phyloP scores from a whole-genome alignment of 2,329 filamentous ascomycete genomes.

The Colletotrichum tanaceti region DNA sequence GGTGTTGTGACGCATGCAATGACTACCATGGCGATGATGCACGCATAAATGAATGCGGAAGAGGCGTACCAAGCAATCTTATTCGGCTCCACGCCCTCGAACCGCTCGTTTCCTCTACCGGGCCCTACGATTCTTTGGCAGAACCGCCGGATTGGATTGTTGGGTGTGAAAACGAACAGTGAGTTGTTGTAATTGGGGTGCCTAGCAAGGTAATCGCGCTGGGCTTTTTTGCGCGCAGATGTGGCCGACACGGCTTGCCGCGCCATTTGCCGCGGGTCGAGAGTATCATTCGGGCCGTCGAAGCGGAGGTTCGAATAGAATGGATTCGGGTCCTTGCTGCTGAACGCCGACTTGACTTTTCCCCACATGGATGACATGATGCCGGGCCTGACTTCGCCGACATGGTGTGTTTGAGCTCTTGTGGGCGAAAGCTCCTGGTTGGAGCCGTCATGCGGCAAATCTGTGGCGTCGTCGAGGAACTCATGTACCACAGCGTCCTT shows the following conservation, averaged over 20 bases:
- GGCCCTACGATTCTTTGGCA: slow-evolving; percentile 94
- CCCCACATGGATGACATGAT: slow-evolving; percentile 71
- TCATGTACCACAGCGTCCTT: slow-evolving; percentile 96
- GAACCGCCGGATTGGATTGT: slow-evolving; percentile 80
- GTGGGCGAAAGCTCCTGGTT: slow-evolving; percentile 49
- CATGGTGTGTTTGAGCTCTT: slow-evolving; percentile 48
- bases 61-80: slow-evolving; percentile 92
- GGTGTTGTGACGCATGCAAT: slow-evolving; percentile 95
- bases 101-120: slow-evolving; percentile 84
- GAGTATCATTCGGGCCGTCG: slow-evolving; percentile 77
- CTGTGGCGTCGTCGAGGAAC: slow-evolving; percentile 83
- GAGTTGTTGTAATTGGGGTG: slow-evolving; percentile 95
- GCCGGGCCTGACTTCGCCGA: slow-evolving; percentile 66
- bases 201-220: slow-evolving; percentile 87
- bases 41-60: slow-evolving; percentile 91
- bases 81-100: slow-evolving; percentile 90
- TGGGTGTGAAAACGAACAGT: slow-evolving; percentile 84
- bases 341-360: slow-evolving; percentile 66
- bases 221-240: slow-evolving; percentile 84
- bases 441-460: slow-evolving; percentile 54
- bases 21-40: slow-evolving; percentile 97
- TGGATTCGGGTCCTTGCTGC: slow-evolving; percentile 84
- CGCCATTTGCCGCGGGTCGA: slow-evolving; percentile 89
- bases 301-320: slow-evolving; percentile 86
- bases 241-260: slow-evolving; percentile 88